Evolutionary conservation across 768 basidiomycete species (phyloP), one percentile per base, ranked within the genome.

Genomic region (Cyclocybe aegerita): DNA sequence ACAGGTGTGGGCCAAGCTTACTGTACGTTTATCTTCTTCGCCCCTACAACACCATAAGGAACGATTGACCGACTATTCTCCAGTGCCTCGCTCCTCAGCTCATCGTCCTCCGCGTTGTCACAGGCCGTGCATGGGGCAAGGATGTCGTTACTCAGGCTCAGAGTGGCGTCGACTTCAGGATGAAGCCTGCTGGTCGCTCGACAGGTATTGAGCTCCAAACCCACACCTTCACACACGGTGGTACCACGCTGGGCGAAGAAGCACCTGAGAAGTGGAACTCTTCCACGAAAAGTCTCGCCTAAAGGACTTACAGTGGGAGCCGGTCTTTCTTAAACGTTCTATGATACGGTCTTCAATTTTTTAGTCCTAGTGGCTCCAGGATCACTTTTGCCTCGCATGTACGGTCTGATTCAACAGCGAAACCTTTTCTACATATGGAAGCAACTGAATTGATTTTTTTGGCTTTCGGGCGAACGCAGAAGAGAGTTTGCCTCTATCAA

Each of bases 1-100:
- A 32, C 71, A 71, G 46, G 66, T 75, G 29, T 76, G 72, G 68
- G 66, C 70, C 3, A 74, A 73, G 55, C 62, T 74, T 48, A 68
- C 69, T 34, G 74, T 75, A 51, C 42, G 72, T 68, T 29, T 31
- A 48, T 14, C 15, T 3, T 36, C 9, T 17, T 43, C 33, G 9
- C 11, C 31, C 36, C n/a, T 6, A 7, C 10, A 14, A 33, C 36
- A n/a, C 5, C 12, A 10, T 41, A 29, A 34, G 43, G 23, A 39
- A 15, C 10, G 4, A n/a, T 31, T 38, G 16, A 39, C 23, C 5
- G 8, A 1, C 23, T 14, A 39, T 2, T 10, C 14, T 48, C n/a
- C 35, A 64, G 60, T 64, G 63, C 40, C 31, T 62, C 5, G 52
- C 63, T 10, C 63, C 61, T 30, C 60, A 64, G 32, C 45, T 64